phyloP scores from a whole-genome alignment of 2,329 filamentous ascomycete species.

The Aspergillus pseudotamarii region DNA sequence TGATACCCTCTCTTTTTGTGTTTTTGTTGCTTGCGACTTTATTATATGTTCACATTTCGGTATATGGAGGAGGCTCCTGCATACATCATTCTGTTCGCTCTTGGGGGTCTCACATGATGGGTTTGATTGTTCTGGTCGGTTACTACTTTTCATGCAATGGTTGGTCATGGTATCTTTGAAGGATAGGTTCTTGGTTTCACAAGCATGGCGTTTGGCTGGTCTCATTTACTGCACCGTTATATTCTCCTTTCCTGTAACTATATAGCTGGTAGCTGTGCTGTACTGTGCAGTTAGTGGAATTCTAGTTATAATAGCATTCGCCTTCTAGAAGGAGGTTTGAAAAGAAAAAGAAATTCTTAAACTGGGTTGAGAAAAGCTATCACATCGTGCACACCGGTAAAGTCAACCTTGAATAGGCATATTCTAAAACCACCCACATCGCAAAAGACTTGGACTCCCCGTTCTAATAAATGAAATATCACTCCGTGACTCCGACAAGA shows the following conservation, averaged over 20 bases:
- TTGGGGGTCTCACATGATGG: neutral
- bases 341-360: neutral
- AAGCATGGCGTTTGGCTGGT: slow-evolving; percentile 5
- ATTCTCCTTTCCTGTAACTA: slow-evolving; percentile 8
- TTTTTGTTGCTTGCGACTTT: slow-evolving; percentile 2
- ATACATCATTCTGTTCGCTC: slow-evolving; percentile 3
- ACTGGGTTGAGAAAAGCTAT: neutral
- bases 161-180: neutral
- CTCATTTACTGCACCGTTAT: neutral
- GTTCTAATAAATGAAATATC: no score
- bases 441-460: neutral
- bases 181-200: neutral
- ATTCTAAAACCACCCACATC: neutral
- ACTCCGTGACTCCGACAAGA: no score
- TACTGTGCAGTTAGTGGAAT: neutral
- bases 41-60: slow-evolving; percentile 5
- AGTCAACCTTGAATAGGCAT: neutral
- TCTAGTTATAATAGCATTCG: neutral
- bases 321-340: neutral
- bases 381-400: neutral
- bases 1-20: slow-evolving; percentile 34
- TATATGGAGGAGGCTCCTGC: slow-evolving; percentile 7
- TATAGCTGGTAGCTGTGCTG: slow-evolving; percentile 2
- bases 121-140: neutral
- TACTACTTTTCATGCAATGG: neutral